Evolutionary conservation across 208 protist species (phyloP).

Genomic region (Willaertia magna): DNA sequence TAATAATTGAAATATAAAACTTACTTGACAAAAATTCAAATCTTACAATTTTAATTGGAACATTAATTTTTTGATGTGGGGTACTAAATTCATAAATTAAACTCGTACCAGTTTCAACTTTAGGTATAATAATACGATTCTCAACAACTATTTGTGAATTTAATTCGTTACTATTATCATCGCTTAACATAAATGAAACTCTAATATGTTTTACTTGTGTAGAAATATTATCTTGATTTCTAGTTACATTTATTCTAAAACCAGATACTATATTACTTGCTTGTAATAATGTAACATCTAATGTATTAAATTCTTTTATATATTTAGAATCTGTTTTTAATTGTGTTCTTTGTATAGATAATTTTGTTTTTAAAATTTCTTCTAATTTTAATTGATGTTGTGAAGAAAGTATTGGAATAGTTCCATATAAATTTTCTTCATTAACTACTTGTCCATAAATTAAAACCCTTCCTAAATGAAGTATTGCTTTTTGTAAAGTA

Average conservation of each 20-base stretch:
- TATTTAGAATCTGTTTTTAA: neutral
- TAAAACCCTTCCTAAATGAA: neutral
- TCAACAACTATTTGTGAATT: neutral
- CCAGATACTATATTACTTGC: neutral
- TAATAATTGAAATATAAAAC: neutral
- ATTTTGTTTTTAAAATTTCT: neutral
- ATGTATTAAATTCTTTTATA: neutral
- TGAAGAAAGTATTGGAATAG: too few relatives aligned
- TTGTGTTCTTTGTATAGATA: neutral
- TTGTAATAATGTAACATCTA: neutral
- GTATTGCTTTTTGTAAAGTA: neutral
- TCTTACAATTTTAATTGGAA: neutral
- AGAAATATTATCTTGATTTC: neutral
- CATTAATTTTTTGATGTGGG: neutral
- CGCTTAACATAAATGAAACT: neutral
- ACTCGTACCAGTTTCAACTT: neutral
- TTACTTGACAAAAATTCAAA: conserved; percentile 6
- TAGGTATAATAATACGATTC: neutral
- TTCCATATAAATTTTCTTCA: neutral
- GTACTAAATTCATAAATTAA: neutral
- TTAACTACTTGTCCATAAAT: neutral
- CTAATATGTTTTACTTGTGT: neutral
- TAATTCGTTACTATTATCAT: neutral
- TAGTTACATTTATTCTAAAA: neutral
- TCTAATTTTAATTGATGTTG: neutral